phyloP scores from a whole-genome alignment of 2,329 filamentous ascomycete genomes.

The Aspergillus amoenus region DNA sequence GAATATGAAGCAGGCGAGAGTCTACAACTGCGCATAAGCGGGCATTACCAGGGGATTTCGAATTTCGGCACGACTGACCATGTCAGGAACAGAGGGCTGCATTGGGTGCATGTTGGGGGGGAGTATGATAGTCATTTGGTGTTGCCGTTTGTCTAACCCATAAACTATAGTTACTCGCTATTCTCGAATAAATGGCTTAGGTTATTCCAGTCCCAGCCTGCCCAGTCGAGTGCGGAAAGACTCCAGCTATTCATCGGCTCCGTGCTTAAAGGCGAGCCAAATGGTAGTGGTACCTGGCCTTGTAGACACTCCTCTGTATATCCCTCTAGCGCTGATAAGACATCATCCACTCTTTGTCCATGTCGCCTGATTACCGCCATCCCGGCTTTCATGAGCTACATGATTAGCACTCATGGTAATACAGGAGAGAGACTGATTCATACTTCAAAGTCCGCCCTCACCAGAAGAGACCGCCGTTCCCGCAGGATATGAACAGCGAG shows the following conservation, averaged over 20 bases:
- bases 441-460: constrained; percentile 2
- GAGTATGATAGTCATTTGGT: constrained; percentile 6
- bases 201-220: constrained; percentile 7
- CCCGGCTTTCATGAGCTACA: constrained; percentile 3
- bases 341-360: neutral
- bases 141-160: neutral
- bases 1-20: constrained; percentile 7
- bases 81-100: neutral
- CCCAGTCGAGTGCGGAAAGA: constrained; percentile 1
- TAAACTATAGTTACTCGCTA: neutral
- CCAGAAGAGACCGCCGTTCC: neutral
- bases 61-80: constrained; percentile 1
- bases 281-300: neutral
- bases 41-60: constrained; percentile 8
- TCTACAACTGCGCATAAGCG: constrained; percentile 3
- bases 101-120: constrained; percentile 5
- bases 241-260: neutral
- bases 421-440: no score
- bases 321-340: neutral
- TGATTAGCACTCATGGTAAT: neutral
- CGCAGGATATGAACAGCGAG: constrained; percentile 1
- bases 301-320: neutral
- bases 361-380: neutral
- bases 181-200: constrained; percentile 4
- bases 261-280: neutral